These are phyloP conservation scores for Fusarium sp. DNA, from an alignment of 2,329 filamentous ascomycete species.

Conservation along the genomic window DNA sequence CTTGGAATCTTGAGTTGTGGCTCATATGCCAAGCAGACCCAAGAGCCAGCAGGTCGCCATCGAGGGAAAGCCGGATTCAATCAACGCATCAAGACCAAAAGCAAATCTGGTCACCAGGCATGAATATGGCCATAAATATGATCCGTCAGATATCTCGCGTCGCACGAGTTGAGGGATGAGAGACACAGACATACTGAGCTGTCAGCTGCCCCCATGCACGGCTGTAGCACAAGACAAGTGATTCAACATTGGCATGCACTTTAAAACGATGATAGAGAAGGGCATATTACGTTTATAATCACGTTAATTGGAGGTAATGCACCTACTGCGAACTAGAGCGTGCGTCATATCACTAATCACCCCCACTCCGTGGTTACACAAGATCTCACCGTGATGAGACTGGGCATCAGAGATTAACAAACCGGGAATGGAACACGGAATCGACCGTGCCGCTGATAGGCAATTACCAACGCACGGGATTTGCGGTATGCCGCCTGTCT, in stretches of 20 bases:
- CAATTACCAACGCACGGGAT: background rate
- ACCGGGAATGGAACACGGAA: background rate
- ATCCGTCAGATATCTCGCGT: background rate
- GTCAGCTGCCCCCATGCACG: background rate
- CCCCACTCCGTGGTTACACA: background rate
- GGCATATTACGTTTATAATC: too few relatives aligned
- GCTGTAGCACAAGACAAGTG: too few relatives aligned
- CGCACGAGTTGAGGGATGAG: background rate
- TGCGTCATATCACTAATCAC: background rate
- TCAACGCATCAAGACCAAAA: background rate
- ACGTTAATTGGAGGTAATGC: fast-evolving
- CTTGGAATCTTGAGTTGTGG: background rate
- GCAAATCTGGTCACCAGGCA: background rate
- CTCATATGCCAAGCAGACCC: background rate
- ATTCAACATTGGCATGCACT: too few relatives aligned
- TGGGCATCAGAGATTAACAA: background rate
- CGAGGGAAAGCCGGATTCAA: background rate
- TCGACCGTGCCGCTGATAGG: too few relatives aligned
- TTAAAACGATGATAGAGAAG: too few relatives aligned
- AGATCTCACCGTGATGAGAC: background rate
- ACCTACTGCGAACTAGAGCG: fast-evolving
- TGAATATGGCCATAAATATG: background rate
- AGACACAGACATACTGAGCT: background rate
- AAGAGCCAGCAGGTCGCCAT: background rate
- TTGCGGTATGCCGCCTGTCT: background rate